Base-by-base conservation (phyloP, 192 early-diverging fungal species). In the Podila clonocystis region DNA sequence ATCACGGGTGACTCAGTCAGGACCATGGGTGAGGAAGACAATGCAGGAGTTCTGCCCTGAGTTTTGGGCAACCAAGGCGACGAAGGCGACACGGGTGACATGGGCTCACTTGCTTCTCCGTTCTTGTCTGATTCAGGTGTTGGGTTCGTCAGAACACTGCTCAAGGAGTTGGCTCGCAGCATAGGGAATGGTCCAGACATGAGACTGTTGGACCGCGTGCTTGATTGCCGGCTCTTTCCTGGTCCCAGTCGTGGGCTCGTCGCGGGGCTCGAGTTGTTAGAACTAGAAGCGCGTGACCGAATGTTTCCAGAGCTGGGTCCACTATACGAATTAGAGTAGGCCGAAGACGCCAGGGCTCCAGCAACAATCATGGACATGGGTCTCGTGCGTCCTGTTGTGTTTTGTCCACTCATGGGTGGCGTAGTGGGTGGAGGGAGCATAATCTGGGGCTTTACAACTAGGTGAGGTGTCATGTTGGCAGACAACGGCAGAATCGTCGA, bases 361-460 rank as follows among this genome's bases (percentile, higher is more conserved):
- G 50, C 61, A 8, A 64, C 58, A 68, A 64, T 62, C 70, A 80
- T 73, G 0, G 77, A 80, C 66, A 80, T 80, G 26, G 77, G 77
- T 48, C 77, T 67, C 9, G 66, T 49, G 19, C 77, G 50, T 22
- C 62, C 77, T 5, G 77, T 41, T 19, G 77, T 80, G 22, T 65
- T 80, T 68, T 73, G 70, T 36, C 77, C 70, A 41, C 67, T 80
- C 71, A 80, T 80, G 20, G 71, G 77, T 22, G 77, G 77, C 2
- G 70, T 80, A 61, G 65, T 80, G 26, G 77, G 77, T 6, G 76
- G 65, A 19, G 77, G 77, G 17, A 80, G 28, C 77, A 80, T 73
- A 49, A 80, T 80, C 48, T 73, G 77, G 5, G 77, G 77, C 60
- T 80, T 80, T 29, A 80, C 77, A 5, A 80, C 77, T 17, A 80